A percentile compares a stretch with the other conserved stretches of the same genome.
These are phyloP conservation scores for Citrullus amarus DNA, from an alignment of 306 rosid genomes.

Conservation along the genomic window DNA sequence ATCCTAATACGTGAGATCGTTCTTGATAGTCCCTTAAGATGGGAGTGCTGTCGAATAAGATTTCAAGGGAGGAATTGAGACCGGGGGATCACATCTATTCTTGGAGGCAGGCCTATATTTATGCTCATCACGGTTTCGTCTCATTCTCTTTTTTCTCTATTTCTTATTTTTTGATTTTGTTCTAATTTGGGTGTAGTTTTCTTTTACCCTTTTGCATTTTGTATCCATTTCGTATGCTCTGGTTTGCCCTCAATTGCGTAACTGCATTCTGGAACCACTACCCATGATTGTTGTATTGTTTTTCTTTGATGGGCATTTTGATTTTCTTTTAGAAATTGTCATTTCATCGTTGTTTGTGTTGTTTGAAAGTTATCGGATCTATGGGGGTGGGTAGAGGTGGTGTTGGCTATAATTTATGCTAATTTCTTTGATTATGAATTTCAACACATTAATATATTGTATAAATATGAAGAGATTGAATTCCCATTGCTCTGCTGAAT, in stretches of 20 bases:
- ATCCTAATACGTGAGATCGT: not conserved
- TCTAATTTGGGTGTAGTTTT: not conserved
- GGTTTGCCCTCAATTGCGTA: not conserved
- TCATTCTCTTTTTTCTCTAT: not conserved
- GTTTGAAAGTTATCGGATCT: not conserved
- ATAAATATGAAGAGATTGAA: not conserved
- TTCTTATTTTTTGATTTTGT: not conserved
- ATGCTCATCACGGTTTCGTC: constrained; percentile 60
- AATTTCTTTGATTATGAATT: not conserved
- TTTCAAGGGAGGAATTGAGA: constrained; percentile 27
- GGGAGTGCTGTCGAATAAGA: constrained; percentile 57
- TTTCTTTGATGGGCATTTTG: not conserved
- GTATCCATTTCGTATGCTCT: not conserved
- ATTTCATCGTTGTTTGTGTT: not conserved
- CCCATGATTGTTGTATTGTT: not conserved
- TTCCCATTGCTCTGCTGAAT: not conserved
- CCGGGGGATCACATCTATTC: constrained; percentile 77
- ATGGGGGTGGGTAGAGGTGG: not conserved
- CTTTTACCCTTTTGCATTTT: not conserved
- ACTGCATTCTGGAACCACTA: not conserved
- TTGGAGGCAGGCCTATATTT: constrained; percentile 57
- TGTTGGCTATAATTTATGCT: not conserved
- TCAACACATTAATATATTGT: not conserved
- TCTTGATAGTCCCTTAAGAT: constrained; percentile 8
- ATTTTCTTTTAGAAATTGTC: not conserved